phyloP scores from a whole-genome alignment of 2,329 filamentous ascomycete species.

The Aschersonia sp. region DNA sequence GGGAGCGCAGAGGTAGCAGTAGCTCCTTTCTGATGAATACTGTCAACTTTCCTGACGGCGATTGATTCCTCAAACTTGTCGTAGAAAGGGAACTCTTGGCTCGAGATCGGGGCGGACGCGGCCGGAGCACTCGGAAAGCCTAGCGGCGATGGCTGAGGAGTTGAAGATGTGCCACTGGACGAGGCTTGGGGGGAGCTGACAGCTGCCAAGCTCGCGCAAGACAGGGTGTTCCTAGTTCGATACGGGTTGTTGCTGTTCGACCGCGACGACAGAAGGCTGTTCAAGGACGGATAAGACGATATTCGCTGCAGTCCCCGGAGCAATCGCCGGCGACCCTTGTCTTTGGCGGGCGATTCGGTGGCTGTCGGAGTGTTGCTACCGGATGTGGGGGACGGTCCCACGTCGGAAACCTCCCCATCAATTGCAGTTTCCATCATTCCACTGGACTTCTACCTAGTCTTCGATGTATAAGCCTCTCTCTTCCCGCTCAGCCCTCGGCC shows the following conservation, averaged over 20 bases:
- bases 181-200: constrained; percentile 15
- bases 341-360: constrained; percentile 26
- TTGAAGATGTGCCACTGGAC: constrained; percentile 13
- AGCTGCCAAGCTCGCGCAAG: constrained; percentile 38
- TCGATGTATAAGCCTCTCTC: background rate
- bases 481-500: background rate
- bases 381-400: background rate
- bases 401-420: background rate
- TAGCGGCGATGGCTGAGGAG: constrained; percentile 26
- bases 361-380: background rate
- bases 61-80: constrained; percentile 31
- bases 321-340: constrained; percentile 55
- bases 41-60: constrained; percentile 40
- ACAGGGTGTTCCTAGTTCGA: constrained; percentile 35
- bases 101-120: constrained; percentile 24
- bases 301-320: constrained; percentile 67
- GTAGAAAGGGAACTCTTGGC: constrained; percentile 23
- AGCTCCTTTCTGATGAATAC: constrained; percentile 23
- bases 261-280: constrained; percentile 45
- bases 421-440: background rate
- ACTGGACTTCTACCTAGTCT: background rate
- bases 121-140: constrained; percentile 18
- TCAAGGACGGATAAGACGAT: constrained; percentile 63
- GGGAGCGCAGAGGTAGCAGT: constrained; percentile 47
- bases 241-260: constrained; percentile 59